A percentile compares a stretch with the other conserved stretches of the same genome.
These are phyloP conservation scores for Penicillium sclerotiorum DNA, from an alignment of 2,329 filamentous ascomycete genomes.

Conservation along the genomic window DNA sequence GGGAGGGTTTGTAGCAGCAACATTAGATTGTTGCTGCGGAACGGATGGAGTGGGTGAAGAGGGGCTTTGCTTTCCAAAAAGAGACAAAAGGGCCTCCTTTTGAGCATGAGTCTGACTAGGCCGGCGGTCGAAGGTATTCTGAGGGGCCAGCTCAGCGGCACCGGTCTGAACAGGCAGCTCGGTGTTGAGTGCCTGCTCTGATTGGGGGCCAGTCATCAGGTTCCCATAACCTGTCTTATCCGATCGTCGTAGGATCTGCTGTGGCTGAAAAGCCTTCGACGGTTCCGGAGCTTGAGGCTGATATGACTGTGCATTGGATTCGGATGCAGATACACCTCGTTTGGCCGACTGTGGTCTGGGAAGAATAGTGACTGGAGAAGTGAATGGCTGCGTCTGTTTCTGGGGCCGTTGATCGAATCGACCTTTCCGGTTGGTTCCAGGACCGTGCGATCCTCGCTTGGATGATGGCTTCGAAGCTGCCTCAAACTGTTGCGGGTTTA, in stretches of 20 bases:
- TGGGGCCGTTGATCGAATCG: conserved; percentile 23
- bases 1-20: conserved; percentile 20
- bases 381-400: conserved; percentile 22
- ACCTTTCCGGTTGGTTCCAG: conserved; percentile 25
- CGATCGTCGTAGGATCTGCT: conserved; percentile 56
- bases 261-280: conserved; percentile 55
- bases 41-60: conserved; percentile 27
- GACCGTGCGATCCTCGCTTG: conserved; percentile 30
- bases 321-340: conserved; percentile 27
- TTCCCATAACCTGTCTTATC: conserved; percentile 40
- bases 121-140: conserved; percentile 37
- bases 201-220: conserved; percentile 15
- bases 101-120: conserved; percentile 49
- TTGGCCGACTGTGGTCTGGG: conserved; percentile 37
- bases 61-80: conserved; percentile 59
- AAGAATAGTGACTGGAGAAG: conserved; percentile 43
- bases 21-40: conserved; percentile 24
- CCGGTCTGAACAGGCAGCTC: conserved; percentile 13
- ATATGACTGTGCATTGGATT: conserved; percentile 12
- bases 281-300: conserved; percentile 35
- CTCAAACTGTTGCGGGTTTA: conserved; percentile 45
- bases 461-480: conserved; percentile 27
- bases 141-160: conserved; percentile 19
- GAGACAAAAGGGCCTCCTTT: conserved; percentile 58
- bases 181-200: background rate